Evolutionary conservation across 2,329 filamentous ascomycete species (phyloP).

Genomic region (Coniella vitis): DNA sequence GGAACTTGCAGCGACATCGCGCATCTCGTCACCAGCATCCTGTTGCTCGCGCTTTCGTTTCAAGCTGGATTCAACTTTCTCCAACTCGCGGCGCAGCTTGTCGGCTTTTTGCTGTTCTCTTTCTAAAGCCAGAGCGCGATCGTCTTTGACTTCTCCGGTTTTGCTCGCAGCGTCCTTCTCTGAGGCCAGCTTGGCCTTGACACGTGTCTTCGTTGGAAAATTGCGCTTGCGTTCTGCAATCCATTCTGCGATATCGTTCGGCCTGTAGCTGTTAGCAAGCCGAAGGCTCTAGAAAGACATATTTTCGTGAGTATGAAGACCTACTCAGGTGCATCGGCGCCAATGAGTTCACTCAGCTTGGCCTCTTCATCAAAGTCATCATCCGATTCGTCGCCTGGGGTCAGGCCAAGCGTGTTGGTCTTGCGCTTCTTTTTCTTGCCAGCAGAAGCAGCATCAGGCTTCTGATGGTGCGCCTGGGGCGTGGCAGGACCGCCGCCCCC

Average conservation of each 20-base stretch:
- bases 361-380: conserved; percentile 68
- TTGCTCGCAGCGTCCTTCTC: conserved; percentile 49
- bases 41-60: conserved; percentile 63
- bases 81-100: conserved; percentile 56
- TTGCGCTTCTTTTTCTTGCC: conserved; percentile 66
- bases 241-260: conserved; percentile 70
- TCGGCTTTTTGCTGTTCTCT: conserved; percentile 50
- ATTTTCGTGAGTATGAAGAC: conserved; percentile 26
- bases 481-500: conserved; percentile 19
- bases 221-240: conserved; percentile 72
- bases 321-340: conserved; percentile 49
- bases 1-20: conserved; percentile 37
- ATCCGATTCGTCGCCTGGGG: conserved; percentile 58
- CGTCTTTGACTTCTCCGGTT: conserved; percentile 45
- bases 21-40: conserved; percentile 61
- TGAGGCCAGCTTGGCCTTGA: conserved; percentile 54
- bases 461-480: conserved; percentile 34
- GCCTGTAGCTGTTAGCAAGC: conserved; percentile 29
- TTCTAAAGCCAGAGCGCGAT: conserved; percentile 39
- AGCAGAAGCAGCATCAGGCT: conserved; percentile 43
- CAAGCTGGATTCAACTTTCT: conserved; percentile 63
- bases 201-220: conserved; percentile 71
- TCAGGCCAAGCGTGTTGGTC: conserved; percentile 65
- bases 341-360: conserved; percentile 45
- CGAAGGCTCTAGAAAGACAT: conserved; percentile 5